Base-by-base conservation (phyloP, 257 asterid genomes). In the Solanum gracilifrons region DNA sequence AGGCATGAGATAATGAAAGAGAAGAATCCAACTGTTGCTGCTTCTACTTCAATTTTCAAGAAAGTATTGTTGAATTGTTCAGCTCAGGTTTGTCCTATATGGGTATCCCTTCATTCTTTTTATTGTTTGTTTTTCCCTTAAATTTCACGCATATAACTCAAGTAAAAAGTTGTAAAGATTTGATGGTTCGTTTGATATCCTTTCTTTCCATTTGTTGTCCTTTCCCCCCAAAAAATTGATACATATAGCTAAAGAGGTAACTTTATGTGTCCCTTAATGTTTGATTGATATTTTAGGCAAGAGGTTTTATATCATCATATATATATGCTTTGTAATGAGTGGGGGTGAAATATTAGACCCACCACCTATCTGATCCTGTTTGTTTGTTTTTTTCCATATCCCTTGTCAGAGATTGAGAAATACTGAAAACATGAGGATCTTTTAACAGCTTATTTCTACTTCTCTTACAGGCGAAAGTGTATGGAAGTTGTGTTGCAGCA, bases 401-500 rank as follows among this genome's bases (percentile, higher is more conserved):
- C 60, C 23, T 35, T 21, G 68, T 36, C 35, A 46, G 84, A n/a
- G 43, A 69, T 86, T 85, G 36, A 66, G 75, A 80, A 46, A 25
- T 62, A 41, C 80, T 21, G 51, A 33, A 76, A 62, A 48, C 29
- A 31, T 43, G 33, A 13, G 33, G 60, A 29, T 82, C 27, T 48
- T 79, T 79, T 76, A 32, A 76, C 73, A 72, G 15, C 51, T 86
- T 43, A 18, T 86, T 48, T 16, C 41, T 71, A 8, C 33, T 43
- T 25, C 46, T 86, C 35, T 71, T 69, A 43, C 88, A 97, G 99
- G 97, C 96, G 75, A 95, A 95, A 92, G 94, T 90, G 64, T 97
- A 95, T 27, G 97, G 99, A 62, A 91, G 90, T 84, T 97, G 99
- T 92, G 96, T 95, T 89, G 94, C 98, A 23, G 88, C 94, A 86